Conservation (phyloP, 768 basidiomycete genomes). For the Fomitopsis serialis region DNA sequence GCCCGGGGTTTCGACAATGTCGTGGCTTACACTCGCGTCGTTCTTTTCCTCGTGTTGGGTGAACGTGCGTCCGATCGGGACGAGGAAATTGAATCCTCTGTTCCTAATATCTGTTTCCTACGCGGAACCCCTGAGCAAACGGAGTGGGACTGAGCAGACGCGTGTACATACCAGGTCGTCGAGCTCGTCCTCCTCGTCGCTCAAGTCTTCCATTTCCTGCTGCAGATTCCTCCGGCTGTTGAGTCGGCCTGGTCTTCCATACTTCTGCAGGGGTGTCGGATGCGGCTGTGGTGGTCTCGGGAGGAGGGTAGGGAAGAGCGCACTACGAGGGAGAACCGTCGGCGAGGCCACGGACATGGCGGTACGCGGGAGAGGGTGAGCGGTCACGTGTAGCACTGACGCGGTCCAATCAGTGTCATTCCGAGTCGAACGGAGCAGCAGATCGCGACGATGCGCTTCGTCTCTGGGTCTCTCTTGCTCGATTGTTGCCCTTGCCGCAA, state of each 20-base stretch:
- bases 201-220: slow-evolving; percentile 78
- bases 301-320: slow-evolving; percentile 57
- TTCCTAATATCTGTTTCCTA: slow-evolving; percentile 41
- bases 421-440: too few species aligned
- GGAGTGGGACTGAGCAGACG: slow-evolving; percentile 1
- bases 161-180: slow-evolving; percentile 56
- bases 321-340: slow-evolving; percentile 67
- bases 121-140: not conserved
- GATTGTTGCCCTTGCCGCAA: too few species aligned
- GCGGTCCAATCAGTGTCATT: too few species aligned
- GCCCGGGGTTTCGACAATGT: not conserved
- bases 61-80: slow-evolving; percentile 68
- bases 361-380: not conserved
- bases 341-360: slow-evolving; percentile 54
- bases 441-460: too few species aligned
- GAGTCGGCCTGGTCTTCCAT: slow-evolving; percentile 47
- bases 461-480: too few species aligned
- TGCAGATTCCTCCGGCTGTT: slow-evolving; percentile 63
- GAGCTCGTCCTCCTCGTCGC: slow-evolving; percentile 80
- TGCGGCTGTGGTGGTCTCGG: slow-evolving; percentile 63
- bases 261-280: slow-evolving; percentile 49
- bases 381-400: not conserved
- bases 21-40: slow-evolving; percentile 44
- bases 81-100: slow-evolving; percentile 59
- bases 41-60: slow-evolving; percentile 84